Conservation (phyloP, 1,139 yeast genomes). For the Geotrichum cucujoidarum region DNA sequence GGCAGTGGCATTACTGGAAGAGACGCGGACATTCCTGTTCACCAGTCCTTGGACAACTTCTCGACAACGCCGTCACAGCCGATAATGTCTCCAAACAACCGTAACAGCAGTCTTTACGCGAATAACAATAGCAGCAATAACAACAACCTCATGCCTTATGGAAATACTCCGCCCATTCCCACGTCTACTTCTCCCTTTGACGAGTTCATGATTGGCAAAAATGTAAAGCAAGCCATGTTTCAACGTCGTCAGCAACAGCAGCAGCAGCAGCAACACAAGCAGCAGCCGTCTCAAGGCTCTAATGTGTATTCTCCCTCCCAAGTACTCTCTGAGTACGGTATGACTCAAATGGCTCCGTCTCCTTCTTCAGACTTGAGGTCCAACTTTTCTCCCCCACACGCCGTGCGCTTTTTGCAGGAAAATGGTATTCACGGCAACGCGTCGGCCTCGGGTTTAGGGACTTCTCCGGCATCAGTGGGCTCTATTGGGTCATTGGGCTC, state of each 20-base stretch:
- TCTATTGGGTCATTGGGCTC: conserved; percentile 13
- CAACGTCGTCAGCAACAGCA: conserved; percentile 14
- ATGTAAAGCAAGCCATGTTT: conserved; percentile 19
- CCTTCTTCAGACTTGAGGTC: conserved; percentile 16
- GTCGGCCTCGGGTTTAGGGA: conserved; percentile 4
- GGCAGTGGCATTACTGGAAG: background rate
- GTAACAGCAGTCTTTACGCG: background rate
- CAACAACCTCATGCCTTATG: conserved; percentile 10
- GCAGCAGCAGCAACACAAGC: conserved; percentile 6
- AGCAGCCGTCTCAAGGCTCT: background rate
- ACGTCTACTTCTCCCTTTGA: conserved; percentile 34
- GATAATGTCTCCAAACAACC: conserved; percentile 1
- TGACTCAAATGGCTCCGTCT: conserved; percentile 16
- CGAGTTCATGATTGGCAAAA: conserved; percentile 26
- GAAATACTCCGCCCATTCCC: conserved; percentile 32
- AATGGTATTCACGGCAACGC: conserved; percentile 16
- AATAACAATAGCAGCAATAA: background rate
- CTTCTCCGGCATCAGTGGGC: conserved; percentile 23
- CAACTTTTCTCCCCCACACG: conserved; percentile 19
- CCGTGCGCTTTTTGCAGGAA: conserved; percentile 19
- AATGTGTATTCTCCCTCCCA: conserved; percentile 4
- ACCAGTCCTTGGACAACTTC: conserved; percentile 2
- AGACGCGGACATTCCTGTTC: conserved; percentile 1
- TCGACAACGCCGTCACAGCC: conserved; percentile 15
- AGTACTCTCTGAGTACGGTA: conserved; percentile 15